Evolutionary conservation across 306 rosid genomes (phyloP).

Genomic region (Cicer pinnatifidum): DNA sequence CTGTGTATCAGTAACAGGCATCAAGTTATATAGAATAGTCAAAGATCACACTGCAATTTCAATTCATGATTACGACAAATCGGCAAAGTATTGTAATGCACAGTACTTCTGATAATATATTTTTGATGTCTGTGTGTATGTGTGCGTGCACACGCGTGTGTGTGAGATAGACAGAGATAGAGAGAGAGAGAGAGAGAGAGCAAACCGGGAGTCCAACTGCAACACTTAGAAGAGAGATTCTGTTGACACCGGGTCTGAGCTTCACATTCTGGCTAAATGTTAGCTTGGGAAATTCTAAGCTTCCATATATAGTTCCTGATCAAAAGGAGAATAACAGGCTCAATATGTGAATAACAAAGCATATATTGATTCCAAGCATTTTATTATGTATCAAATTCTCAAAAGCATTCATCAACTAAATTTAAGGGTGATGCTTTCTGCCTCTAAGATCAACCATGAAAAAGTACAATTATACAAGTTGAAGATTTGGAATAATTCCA

Average conservation of each 20-base stretch:
- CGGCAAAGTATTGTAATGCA: conserved; percentile 1
- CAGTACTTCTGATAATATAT: conserved; percentile 1
- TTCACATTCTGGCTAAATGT: conserved; percentile 75
- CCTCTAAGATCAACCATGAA: neutral
- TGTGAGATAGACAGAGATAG: neutral
- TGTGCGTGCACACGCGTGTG: too few relatives aligned
- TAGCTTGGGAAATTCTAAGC: conserved; percentile 86
- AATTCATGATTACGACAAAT: conserved; percentile 22
- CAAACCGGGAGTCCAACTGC: conserved; percentile 97
- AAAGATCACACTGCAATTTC: conserved; percentile 12
- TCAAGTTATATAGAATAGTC: conserved; percentile 17
- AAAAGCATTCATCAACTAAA: neutral
- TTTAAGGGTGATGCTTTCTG: neutral
- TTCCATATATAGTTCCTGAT: conserved; percentile 87
- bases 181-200: conserved; percentile 42
- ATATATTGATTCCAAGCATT: conserved; percentile 14
- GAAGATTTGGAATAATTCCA: conserved; percentile 24
- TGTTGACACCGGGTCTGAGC: conserved; percentile 81
- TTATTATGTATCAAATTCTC: conserved; percentile 17
- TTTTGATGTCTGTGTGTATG: conserved; percentile 3
- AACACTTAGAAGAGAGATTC: conserved; percentile 84
- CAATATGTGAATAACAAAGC: conserved; percentile 3
- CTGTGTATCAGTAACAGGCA: conserved; percentile 53
- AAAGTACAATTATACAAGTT: neutral
- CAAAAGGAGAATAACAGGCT: conserved; percentile 34